A percentile compares a stretch with the other conserved stretches of the same genome.
Evolutionary conservation across 345 rosid species (phyloP).

Genomic region (Garcia nutans): DNA sequence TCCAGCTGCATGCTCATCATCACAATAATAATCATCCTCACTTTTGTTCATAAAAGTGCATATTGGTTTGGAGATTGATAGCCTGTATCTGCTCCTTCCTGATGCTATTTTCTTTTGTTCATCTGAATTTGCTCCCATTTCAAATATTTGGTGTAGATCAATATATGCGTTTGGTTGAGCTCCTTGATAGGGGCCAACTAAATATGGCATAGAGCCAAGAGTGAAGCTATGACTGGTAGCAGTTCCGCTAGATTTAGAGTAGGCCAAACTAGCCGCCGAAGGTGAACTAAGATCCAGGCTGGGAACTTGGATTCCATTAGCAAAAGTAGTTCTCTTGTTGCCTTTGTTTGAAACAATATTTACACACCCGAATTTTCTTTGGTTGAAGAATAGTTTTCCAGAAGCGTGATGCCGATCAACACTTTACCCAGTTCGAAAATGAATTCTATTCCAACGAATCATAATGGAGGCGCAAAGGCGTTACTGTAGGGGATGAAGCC

Average conservation of each 20-base stretch:
- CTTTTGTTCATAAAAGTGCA: constrained; percentile 58
- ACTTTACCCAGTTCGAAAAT: no score
- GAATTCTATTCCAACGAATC: no score
- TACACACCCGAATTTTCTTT: constrained; percentile 87
- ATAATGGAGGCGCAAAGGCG: no score
- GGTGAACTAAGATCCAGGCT: constrained; percentile 53
- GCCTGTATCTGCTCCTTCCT: constrained; percentile 40
- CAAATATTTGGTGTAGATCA: constrained; percentile 41
- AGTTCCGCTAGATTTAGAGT: constrained; percentile 61
- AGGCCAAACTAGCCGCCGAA: constrained; percentile 62
- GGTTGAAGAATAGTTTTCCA: no score
- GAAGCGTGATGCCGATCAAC: no score
- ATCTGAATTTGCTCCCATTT: constrained; percentile 42
- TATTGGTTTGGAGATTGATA: constrained; percentile 45
- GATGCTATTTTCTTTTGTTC: constrained; percentile 42
- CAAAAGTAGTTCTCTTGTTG: constrained; percentile 48
- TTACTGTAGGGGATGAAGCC: no score
- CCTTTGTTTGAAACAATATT: constrained; percentile 88
- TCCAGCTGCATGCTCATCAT: constrained; percentile 68
- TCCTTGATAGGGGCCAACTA: constrained; percentile 50
- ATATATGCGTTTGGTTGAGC: constrained; percentile 46
- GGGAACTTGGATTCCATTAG: constrained; percentile 53
- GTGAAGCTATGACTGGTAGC: constrained; percentile 55
- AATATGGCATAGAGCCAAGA: constrained; percentile 53
- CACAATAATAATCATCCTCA: constrained; percentile 66